These are phyloP conservation scores for Fonsecaea monophora DNA, from an alignment of 2,329 filamentous ascomycete genomes.

Conservation along the genomic window DNA sequence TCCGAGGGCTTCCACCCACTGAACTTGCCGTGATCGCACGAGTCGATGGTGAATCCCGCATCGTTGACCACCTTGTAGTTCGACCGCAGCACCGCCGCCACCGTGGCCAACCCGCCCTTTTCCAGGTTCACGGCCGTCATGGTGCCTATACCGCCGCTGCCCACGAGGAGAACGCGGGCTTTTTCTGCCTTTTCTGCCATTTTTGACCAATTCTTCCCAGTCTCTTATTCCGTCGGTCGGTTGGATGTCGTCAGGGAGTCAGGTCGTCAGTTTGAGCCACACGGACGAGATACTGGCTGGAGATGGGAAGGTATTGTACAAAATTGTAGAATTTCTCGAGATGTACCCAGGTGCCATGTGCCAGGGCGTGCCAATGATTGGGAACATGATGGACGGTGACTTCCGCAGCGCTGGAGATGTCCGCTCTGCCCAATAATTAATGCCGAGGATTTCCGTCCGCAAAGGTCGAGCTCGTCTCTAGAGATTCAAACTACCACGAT, in stretches of 20 bases:
- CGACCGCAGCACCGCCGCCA: slow-evolving; percentile 64
- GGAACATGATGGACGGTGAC: no score
- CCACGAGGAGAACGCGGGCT: slow-evolving; percentile 60
- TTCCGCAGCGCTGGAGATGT: no score
- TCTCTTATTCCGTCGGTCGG: no score
- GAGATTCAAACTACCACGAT: no score
- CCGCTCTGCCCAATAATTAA: no score
- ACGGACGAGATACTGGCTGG: no score
- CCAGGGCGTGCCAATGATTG: no score
- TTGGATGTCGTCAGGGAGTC: no score
- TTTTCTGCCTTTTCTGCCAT: slow-evolving; percentile 36
- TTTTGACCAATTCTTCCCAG: not conserved
- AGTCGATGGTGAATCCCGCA: slow-evolving; percentile 62
- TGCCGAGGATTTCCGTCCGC: no score
- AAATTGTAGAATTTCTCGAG: not conserved
- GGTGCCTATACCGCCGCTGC: slow-evolving; percentile 64
- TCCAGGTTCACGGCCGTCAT: slow-evolving; percentile 65
- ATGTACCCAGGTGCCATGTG: not conserved
- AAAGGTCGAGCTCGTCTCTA: no score
- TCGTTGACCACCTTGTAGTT: slow-evolving; percentile 61
- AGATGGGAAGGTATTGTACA: no score
- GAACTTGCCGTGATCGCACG: slow-evolving; percentile 58
- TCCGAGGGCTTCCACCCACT: slow-evolving; percentile 58
- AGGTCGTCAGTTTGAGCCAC: not conserved
- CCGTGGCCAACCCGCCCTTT: slow-evolving; percentile 56